phyloP scores from a whole-genome alignment of 176 grass and related monocot genomes.

The Avena eriantha region DNA sequence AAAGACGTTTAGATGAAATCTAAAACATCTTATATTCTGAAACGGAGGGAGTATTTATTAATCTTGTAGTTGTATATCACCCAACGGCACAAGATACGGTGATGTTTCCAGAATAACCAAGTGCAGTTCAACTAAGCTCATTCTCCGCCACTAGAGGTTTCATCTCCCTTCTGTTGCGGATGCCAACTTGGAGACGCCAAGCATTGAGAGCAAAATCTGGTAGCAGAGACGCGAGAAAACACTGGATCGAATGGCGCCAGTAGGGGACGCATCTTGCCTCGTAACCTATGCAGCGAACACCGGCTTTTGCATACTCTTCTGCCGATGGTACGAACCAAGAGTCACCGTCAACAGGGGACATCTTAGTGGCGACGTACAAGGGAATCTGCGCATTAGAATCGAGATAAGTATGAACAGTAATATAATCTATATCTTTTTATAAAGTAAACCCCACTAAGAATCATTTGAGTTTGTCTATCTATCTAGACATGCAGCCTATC shows the following conservation, averaged over 20 bases:
- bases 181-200: conserved; percentile 53
- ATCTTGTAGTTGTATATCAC: too few species aligned
- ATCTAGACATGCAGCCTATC: too few species aligned
- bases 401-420: too few species aligned
- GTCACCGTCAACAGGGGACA: conserved; percentile 40
- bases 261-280: conserved; percentile 60
- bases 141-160: neutral
- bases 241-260: conserved; percentile 64
- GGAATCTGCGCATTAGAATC: conserved; percentile 66
- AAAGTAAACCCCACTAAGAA: too few species aligned
- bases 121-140: neutral
- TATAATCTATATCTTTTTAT: too few species aligned
- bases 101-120: too few species aligned
- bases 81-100: too few species aligned
- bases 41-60: too few species aligned
- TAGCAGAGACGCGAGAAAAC: conserved; percentile 46
- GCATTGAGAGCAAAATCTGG: conserved; percentile 48
- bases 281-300: conserved; percentile 46
- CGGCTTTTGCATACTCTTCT: conserved; percentile 42
- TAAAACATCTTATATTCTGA: too few species aligned
- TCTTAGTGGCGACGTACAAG: conserved; percentile 65
- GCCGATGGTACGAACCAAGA: conserved; percentile 61
- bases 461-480: too few species aligned
- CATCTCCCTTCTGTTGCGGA: conserved; percentile 51
- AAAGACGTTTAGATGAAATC: too few species aligned